phyloP scores from a whole-genome alignment of 176 grass and related monocot species.

The Zoysia pacifica region DNA sequence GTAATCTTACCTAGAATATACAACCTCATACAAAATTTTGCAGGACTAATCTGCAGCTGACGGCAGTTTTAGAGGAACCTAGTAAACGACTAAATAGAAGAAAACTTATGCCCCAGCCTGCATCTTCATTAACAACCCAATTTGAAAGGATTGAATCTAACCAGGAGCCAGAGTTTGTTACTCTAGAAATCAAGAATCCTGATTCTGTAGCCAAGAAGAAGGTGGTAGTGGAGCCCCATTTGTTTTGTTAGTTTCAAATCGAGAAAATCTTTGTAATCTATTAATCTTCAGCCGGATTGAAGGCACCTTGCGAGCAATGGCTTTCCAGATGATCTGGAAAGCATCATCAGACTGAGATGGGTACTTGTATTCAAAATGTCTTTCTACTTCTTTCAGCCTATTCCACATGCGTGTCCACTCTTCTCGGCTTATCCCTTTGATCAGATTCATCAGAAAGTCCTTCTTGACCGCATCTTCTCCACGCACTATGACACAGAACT shows the following conservation, averaged over 20 bases:
- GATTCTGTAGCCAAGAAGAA: constrained; percentile 50
- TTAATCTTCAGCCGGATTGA: constrained; percentile 60
- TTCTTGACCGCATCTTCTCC: constrained; percentile 56
- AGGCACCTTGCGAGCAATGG: constrained; percentile 62
- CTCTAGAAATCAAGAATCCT: constrained; percentile 36
- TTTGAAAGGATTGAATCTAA: constrained; percentile 6
- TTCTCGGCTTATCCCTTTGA: constrained; percentile 54
- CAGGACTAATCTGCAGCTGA: no score
- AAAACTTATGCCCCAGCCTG: constrained; percentile 5
- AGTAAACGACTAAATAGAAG: neutral
- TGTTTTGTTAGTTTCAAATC: constrained; percentile 45
- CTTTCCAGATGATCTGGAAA: constrained; percentile 77
- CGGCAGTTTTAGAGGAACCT: no score
- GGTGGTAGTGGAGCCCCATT: constrained; percentile 13
- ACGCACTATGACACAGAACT: constrained; percentile 60
- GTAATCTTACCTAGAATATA: constrained; percentile 49
- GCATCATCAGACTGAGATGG: constrained; percentile 60
- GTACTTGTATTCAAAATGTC: constrained; percentile 59
- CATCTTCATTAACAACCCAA: neutral
- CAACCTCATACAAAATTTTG: constrained; percentile 40
- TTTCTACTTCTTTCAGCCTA: constrained; percentile 61
- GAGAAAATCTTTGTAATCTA: constrained; percentile 51
- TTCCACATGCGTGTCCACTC: constrained; percentile 68
- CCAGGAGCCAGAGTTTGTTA: neutral
- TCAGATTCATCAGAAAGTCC: constrained; percentile 58